Conservation (phyloP, 257 asterid species). For the Nicotiana attenuata region DNA sequence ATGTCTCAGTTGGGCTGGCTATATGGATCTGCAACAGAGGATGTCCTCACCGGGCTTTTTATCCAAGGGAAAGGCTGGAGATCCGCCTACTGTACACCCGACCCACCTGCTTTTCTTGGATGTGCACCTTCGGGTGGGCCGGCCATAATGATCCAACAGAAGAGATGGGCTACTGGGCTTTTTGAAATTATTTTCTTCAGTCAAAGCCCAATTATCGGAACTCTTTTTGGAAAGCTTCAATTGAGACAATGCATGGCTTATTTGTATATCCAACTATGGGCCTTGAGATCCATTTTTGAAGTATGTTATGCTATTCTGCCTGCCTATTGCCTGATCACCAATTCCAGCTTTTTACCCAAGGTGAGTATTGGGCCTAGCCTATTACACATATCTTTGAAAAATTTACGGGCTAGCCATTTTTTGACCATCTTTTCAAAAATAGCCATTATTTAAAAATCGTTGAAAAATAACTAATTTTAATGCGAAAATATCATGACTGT, state of each 20-base stretch:
- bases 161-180: constrained; percentile 39
- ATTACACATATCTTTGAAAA: not conserved
- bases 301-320: constrained; percentile 28
- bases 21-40: constrained; percentile 34
- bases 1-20: constrained; percentile 30
- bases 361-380: not conserved
- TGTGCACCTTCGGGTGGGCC: constrained; percentile 31
- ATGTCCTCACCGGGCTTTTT: constrained; percentile 21
- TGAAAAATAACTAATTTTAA: too few relatives aligned
- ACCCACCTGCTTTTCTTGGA: constrained; percentile 35
- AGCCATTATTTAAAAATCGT: too few relatives aligned
- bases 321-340: constrained; percentile 29
- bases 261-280: constrained; percentile 16
- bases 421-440: too few relatives aligned
- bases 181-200: constrained; percentile 17
- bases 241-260: constrained; percentile 30
- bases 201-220: constrained; percentile 16
- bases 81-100: constrained; percentile 20
- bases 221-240: constrained; percentile 13
- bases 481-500: too few relatives aligned
- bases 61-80: constrained; percentile 33
- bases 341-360: constrained; percentile 29
- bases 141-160: constrained; percentile 20
- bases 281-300: constrained; percentile 29
- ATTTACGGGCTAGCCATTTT: not conserved